Evolutionary conservation across 257 asterid species (phyloP).

Genomic region (Agastache rugosa): DNA sequence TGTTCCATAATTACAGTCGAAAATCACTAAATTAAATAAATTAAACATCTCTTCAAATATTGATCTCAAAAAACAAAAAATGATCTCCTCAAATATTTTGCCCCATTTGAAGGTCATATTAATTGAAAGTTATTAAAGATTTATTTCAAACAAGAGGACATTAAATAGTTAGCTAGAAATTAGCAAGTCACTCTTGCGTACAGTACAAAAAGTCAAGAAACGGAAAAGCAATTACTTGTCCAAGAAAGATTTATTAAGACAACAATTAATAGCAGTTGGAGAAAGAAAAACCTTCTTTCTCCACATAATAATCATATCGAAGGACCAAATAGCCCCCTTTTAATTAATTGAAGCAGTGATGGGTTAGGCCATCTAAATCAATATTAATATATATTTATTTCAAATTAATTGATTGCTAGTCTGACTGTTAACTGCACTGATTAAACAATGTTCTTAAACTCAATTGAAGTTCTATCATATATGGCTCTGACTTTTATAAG

Average conservation of each 20-base stretch:
- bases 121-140: background rate
- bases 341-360: slow-evolving; percentile 19
- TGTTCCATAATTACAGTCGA: background rate
- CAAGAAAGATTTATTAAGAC: slow-evolving; percentile 3
- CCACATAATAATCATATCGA: slow-evolving; percentile 34
- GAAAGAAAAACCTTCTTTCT: background rate
- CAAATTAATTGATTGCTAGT: slow-evolving; percentile 32
- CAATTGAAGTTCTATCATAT: background rate
- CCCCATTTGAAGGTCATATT: slow-evolving; percentile 2
- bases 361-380: slow-evolving; percentile 49
- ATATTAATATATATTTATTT: slow-evolving; percentile 29
- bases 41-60: background rate
- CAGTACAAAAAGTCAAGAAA: slow-evolving; percentile 32
- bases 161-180: slow-evolving; percentile 18
- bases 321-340: slow-evolving; percentile 13
- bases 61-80: too few relatives aligned
- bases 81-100: background rate
- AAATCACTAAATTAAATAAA: background rate
- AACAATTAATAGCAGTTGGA: slow-evolving; percentile 22
- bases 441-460: slow-evolving; percentile 19
- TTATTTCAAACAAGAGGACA: background rate
- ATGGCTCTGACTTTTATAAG: slow-evolving; percentile 36
- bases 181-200: slow-evolving; percentile 21
- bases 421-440: slow-evolving; percentile 38
- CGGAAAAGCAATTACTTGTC: slow-evolving; percentile 32